Conservation (phyloP, 179 eudicot genomes). For the Camellia oleifera region DNA sequence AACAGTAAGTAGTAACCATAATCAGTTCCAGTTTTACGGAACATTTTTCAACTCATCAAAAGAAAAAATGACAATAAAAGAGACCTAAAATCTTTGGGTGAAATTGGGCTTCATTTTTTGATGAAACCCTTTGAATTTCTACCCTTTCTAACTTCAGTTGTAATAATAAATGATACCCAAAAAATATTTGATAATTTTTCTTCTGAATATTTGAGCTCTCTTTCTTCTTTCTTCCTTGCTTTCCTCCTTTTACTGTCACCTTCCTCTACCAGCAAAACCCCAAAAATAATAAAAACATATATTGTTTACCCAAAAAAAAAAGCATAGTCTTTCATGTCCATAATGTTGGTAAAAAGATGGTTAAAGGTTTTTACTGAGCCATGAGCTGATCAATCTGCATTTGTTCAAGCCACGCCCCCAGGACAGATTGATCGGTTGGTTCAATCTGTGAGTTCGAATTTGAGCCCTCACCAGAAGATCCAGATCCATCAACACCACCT, state of each 20-base stretch:
- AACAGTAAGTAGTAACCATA: not conserved
- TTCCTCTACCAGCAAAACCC: conserved; percentile 17
- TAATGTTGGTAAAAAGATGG: not conserved
- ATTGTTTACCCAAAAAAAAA: not conserved
- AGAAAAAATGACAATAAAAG: not conserved
- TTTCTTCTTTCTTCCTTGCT: conserved; percentile 1
- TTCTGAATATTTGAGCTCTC: conserved; percentile 4
- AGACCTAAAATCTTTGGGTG: conserved; percentile 10
- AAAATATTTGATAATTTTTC: not conserved
- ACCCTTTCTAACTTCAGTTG: conserved; percentile 11
- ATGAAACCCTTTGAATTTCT: conserved; percentile 15
- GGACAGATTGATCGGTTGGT: conserved; percentile 30
- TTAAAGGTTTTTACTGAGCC: conserved; percentile 18
- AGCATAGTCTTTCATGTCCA: not conserved
- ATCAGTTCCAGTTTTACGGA: conserved; percentile 10
- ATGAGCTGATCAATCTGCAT: conserved; percentile 33
- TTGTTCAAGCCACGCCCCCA: conserved; percentile 41
- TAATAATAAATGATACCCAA: not conserved
- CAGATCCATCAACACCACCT: conserved; percentile 8
- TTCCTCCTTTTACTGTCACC: conserved; percentile 14
- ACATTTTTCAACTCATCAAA: not conserved
- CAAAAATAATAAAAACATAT: not conserved
- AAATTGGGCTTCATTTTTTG: conserved; percentile 17
- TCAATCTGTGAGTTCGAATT: conserved; percentile 26
- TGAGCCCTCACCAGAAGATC: conserved; percentile 24